Conservation (phyloP, 345 rosid species). For the Stellera chamaejasme region DNA sequence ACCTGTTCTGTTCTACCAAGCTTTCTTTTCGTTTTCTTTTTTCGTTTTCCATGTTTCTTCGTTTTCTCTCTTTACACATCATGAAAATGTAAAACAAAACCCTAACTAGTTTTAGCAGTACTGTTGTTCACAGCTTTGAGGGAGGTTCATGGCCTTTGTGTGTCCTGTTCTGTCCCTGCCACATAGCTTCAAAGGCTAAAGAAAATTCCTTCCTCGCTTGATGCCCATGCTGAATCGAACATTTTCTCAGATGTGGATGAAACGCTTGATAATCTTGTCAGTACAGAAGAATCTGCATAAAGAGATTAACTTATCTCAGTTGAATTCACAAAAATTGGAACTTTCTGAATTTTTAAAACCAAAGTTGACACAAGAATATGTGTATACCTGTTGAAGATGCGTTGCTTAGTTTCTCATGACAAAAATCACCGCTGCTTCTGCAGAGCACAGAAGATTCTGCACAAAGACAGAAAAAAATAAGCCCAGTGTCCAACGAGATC, state of each 20-base stretch:
- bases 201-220: conserved; percentile 19
- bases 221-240: conserved; percentile 14
- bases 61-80: conserved; percentile 7
- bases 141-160: conserved; percentile 7
- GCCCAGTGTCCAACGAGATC: too few relatives aligned
- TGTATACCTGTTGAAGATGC: conserved; percentile 37
- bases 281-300: conserved; percentile 29
- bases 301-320: neutral
- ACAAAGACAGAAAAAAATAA: neutral
- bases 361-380: neutral
- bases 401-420: conserved; percentile 31
- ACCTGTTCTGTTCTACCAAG: neutral
- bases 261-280: conserved; percentile 29
- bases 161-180: conserved; percentile 5
- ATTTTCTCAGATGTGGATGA: conserved; percentile 18
- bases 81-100: conserved; percentile 1
- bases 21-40: neutral
- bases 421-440: conserved; percentile 35
- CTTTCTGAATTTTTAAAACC: neutral
- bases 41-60: neutral
- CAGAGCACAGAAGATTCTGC: conserved; percentile 37
- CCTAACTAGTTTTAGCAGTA: neutral
- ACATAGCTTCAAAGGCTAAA: conserved; percentile 1
- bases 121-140: neutral
- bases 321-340: neutral